Evolutionary conservation across 352 stramenopile species (phyloP), one percentile per base, ranked within the genome.

Genomic region (Phytophthora kernoviae): DNA sequence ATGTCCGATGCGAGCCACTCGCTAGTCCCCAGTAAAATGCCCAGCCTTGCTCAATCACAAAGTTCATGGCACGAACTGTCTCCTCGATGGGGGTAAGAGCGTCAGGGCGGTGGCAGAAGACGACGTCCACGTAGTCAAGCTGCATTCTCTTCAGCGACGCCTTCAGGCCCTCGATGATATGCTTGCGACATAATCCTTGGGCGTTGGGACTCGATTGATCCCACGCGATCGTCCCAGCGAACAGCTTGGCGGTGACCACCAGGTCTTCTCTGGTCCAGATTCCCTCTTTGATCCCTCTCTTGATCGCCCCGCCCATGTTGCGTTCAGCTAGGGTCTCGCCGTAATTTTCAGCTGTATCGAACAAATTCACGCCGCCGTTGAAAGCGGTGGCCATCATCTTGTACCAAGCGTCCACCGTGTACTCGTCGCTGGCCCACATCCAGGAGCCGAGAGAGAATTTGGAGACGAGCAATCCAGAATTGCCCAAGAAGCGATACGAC

Each of bases 11-110:
- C 60, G 47, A 51, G 72, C 79, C 79, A 89, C 52, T 89, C n/a
- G n/a, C n/a, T n/a, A n/a, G n/a, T n/a, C n/a, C 77, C 79, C 79
- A 89, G 44, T 75, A 73, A 24, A 76, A 80, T 3, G 77, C 77
- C 56, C 70, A 81, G 48, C 79, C 79, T 36, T 76, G 54, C 39
- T 80, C 49, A 4, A 91, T 78, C 15, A 90, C 33, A 30, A 75
- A 75, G 50, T 68, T 85, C 76, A 90, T 87, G 43, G 75, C 75
- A 34, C 79, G 73, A 22, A 89, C 65, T 2, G 59, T 84, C 52
- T 87, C 80, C 58, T 87, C 68, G 42, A 88, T 84, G 1, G 79
- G 79, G 24, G 67, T 83, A n/a, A 45, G 42, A 6, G 70, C 59
- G 20, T 88, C 78, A 17, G 73, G 62, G 32, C 78, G 75, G 54